Conservation (phyloP, 345 rosid species). For the Kernera saxatilis region DNA sequence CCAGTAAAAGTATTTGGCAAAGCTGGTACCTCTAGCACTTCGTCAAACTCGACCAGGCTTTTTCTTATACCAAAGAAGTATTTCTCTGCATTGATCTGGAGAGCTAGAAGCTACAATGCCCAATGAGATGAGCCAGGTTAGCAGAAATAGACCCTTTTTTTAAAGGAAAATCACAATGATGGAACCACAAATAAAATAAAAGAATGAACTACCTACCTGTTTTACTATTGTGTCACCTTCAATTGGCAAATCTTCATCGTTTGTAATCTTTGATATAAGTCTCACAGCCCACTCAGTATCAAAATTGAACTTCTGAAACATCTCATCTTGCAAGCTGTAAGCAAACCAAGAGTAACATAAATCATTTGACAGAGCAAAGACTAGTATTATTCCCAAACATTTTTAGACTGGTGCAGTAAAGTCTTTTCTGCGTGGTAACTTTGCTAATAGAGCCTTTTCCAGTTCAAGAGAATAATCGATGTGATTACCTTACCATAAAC, state of each 20-base stretch:
- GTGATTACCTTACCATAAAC: conserved; percentile 86
- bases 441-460: conserved; percentile 5
- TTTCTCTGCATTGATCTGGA: conserved; percentile 93
- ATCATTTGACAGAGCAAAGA: not conserved
- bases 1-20: not conserved
- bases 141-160: not conserved
- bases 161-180: not conserved
- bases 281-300: conserved; percentile 93
- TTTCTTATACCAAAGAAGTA: conserved; percentile 85
- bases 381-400: not conserved
- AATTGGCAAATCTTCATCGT: conserved; percentile 82
- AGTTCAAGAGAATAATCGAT: conserved; percentile 1
- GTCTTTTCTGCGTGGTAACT: not conserved
- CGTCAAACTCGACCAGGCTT: conserved; percentile 94
- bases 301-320: conserved; percentile 92
- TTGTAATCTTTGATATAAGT: conserved; percentile 73
- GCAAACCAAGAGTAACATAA: not conserved
- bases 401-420: not conserved
- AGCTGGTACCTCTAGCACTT: conserved; percentile 76
- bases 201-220: conserved; percentile 47
- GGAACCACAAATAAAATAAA: conserved; percentile 5
- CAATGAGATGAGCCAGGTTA: conserved; percentile 20
- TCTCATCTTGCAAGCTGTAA: conserved; percentile 94
- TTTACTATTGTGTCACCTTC: conserved; percentile 82
- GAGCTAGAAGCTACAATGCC: conserved; percentile 60